A percentile compares a stretch with the other conserved stretches of the same genome.
phyloP scores from a whole-genome alignment of 2,329 filamentous ascomycete species.

The Sporothrix dimorphospora region DNA sequence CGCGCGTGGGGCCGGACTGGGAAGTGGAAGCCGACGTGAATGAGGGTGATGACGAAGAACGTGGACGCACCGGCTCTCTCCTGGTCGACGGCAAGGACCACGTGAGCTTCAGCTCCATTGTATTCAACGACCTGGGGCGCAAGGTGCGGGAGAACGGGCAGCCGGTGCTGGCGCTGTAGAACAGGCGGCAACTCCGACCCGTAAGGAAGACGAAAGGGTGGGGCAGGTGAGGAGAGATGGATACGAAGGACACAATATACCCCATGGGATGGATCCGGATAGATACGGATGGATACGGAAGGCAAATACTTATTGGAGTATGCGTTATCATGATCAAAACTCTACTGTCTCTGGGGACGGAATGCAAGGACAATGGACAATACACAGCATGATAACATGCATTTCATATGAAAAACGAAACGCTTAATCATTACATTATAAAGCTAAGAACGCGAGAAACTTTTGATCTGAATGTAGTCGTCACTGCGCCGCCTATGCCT shows the following conservation, averaged over 20 bases:
- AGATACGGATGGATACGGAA: background rate
- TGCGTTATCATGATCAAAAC: background rate
- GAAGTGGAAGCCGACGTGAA: slow-evolving; percentile 37
- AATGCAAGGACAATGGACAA: background rate
- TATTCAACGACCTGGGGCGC: slow-evolving; percentile 43
- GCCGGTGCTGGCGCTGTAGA: slow-evolving; percentile 16
- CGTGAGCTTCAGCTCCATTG: slow-evolving; percentile 43
- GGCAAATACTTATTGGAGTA: background rate
- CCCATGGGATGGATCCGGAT: background rate
- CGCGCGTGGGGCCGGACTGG: slow-evolving; percentile 39
- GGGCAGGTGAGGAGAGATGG: background rate
- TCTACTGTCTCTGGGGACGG: background rate
- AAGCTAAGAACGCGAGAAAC: too few species aligned
- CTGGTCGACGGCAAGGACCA: slow-evolving; percentile 41
- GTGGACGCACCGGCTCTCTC: slow-evolving; percentile 2
- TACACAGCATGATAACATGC: background rate
- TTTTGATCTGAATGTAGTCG: too few species aligned
- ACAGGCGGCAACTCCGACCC: background rate
- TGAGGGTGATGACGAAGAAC: background rate
- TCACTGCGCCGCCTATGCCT: too few species aligned
- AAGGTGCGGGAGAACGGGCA: slow-evolving; percentile 26
- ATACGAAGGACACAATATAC: background rate
- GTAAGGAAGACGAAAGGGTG: background rate
- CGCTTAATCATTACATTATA: too few species aligned
- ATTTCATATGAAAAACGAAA: background rate